A percentile compares a stretch with the other conserved stretches of the same genome.
These are phyloP conservation scores for Tarenaya hassleriana DNA, from an alignment of 345 rosid genomes.

Conservation along the genomic window DNA sequence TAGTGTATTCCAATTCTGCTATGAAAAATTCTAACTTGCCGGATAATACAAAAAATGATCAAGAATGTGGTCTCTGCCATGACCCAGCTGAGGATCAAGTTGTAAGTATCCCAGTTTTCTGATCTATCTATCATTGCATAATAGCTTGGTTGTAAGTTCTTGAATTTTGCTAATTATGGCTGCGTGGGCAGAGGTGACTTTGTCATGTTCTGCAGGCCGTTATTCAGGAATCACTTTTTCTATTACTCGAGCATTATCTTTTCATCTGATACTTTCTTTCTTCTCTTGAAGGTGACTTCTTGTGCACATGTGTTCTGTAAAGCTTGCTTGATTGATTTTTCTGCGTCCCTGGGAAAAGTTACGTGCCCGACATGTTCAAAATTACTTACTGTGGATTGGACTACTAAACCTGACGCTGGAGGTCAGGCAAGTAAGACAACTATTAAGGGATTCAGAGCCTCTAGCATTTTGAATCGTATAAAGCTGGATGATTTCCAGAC, in stretches of 20 bases:
- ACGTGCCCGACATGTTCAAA: conserved; percentile 79
- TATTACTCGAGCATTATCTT: conserved; percentile 6
- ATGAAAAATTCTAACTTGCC: conserved; percentile 30
- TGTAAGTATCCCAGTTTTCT: conserved; percentile 37
- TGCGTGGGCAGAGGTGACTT: too few relatives aligned
- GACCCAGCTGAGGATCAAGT: conserved; percentile 73
- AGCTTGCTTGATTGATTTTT: conserved; percentile 70
- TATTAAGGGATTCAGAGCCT: conserved; percentile 63
- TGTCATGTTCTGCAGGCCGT: too few relatives aligned
- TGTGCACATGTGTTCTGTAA: conserved; percentile 86
- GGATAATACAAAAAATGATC: conserved; percentile 36
- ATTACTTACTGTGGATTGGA: conserved; percentile 71
- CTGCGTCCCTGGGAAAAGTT: conserved; percentile 56
- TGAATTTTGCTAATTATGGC: not conserved
- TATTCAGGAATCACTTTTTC: not conserved
- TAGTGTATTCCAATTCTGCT: conserved; percentile 59
- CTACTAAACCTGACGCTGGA: conserved; percentile 40
- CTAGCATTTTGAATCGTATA: conserved; percentile 86
- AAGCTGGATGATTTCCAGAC: conserved; percentile 77
- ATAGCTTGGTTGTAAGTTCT: conserved; percentile 5
- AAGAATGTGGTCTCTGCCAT: conserved; percentile 73
- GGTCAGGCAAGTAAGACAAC: conserved; percentile 48
- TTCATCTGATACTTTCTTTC: conserved; percentile 6
- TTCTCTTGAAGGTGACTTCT: conserved; percentile 55
- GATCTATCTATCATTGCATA: conserved; percentile 1